A percentile compares a stretch with the other conserved stretches of the same genome.
phyloP scores from a whole-genome alignment of 805 yeast genomes.

The Candida taoyuanica region DNA sequence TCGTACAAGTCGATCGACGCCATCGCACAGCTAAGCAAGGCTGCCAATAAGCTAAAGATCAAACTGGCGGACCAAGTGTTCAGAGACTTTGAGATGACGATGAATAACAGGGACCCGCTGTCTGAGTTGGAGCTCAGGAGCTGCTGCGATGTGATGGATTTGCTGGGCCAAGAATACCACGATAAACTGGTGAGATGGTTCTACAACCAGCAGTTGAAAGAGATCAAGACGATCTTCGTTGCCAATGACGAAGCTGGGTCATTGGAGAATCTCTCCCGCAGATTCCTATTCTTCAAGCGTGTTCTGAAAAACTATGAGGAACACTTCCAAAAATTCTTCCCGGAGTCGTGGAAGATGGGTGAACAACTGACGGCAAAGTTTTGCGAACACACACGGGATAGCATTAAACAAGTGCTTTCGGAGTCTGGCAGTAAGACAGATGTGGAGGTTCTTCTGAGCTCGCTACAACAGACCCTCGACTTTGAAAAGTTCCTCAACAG shows the following conservation, averaged over 20 bases:
- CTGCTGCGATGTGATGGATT: slow-evolving; percentile 71
- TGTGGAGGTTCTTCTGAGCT: slow-evolving; percentile 60
- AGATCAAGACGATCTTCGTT: slow-evolving; percentile 70
- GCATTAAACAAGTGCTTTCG: slow-evolving; percentile 51
- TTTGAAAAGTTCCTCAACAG: slow-evolving; percentile 73
- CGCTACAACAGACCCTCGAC: slow-evolving; percentile 73
- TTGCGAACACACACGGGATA: slow-evolving; percentile 64
- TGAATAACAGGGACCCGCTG: slow-evolving; percentile 28
- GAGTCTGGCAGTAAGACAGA: slow-evolving; percentile 41
- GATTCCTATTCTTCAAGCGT: slow-evolving; percentile 78
- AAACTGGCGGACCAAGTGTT: slow-evolving; percentile 65
- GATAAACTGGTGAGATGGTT: slow-evolving; percentile 70
- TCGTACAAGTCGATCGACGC: slow-evolving; percentile 82
- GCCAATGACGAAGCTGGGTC: slow-evolving; percentile 91
- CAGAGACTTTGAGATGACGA: slow-evolving; percentile 59
- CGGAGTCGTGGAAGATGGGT: slow-evolving; percentile 67
- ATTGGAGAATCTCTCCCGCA: slow-evolving; percentile 74
- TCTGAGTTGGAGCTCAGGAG: slow-evolving; percentile 37
- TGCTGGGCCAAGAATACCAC: slow-evolving; percentile 51
- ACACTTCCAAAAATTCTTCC: slow-evolving; percentile 53
- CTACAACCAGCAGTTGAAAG: slow-evolving; percentile 62
- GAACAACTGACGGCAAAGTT: slow-evolving; percentile 56
- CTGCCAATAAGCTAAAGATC: slow-evolving; percentile 54
- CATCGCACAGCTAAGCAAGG: slow-evolving; percentile 59
- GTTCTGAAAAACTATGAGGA: slow-evolving; percentile 56